Conservation (phyloP, 2,329 filamentous ascomycete species). For the Stylonectria norvegica region DNA sequence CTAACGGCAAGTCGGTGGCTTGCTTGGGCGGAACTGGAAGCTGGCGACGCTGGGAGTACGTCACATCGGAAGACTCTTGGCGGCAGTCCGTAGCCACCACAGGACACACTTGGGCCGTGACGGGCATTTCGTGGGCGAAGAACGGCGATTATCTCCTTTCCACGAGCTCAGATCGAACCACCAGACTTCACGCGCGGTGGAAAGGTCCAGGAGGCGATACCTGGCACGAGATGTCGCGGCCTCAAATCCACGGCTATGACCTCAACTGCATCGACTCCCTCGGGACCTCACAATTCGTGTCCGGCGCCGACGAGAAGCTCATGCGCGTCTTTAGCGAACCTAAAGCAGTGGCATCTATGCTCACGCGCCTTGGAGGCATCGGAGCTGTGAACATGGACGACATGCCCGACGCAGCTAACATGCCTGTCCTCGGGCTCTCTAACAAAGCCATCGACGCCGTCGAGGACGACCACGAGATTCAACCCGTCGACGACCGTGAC, state of each 20-base stretch:
- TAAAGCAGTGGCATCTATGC: constrained; percentile 72
- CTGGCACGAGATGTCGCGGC: constrained; percentile 94
- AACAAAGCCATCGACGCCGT: constrained; percentile 80
- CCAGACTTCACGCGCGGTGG: constrained; percentile 82
- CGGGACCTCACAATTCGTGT: constrained; percentile 74
- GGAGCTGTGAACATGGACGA: constrained; percentile 35
- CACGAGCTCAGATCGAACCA: constrained; percentile 89
- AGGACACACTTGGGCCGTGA: constrained; percentile 80
- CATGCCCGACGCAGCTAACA: constrained; percentile 85
- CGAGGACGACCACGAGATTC: constrained; percentile 48
- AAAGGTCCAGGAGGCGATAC: constrained; percentile 48
- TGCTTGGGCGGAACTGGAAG: constrained; percentile 88
- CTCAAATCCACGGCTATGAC: constrained; percentile 97
- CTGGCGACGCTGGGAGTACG: constrained; percentile 81
- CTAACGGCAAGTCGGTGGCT: constrained; percentile 68
- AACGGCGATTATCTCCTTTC: constrained; percentile 82
- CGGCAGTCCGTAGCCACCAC: constrained; percentile 71
- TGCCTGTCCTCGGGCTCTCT: constrained; percentile 89
- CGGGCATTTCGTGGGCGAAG: constrained; percentile 78
- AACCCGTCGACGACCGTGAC: constrained; percentile 44
- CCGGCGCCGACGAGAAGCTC: constrained; percentile 96
- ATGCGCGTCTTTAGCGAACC: constrained; percentile 92
- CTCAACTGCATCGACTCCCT: constrained; percentile 88
- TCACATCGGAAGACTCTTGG: constrained; percentile 64
- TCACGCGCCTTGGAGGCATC: constrained; percentile 66